phyloP scores from a whole-genome alignment of 768 basidiomycete species.

The Paxillus involutus region DNA sequence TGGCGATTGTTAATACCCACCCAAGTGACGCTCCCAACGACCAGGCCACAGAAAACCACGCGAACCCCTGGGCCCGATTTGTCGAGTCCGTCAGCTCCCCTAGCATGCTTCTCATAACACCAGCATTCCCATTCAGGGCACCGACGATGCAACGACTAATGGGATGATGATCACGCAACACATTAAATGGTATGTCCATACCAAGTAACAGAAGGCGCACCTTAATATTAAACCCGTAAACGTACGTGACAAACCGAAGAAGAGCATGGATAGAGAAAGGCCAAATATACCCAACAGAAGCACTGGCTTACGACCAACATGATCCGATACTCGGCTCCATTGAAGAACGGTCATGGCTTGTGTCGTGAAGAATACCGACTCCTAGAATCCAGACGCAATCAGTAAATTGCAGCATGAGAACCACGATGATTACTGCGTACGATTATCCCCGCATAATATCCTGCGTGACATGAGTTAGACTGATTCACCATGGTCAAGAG shows the following conservation, averaged over 20 bases:
- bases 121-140: background rate
- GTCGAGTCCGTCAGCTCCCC: slow-evolving; percentile 58
- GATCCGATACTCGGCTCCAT: slow-evolving; percentile 49
- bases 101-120: slow-evolving; percentile 61
- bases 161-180: too few species aligned
- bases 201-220: slow-evolving; percentile 25
- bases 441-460: too few species aligned
- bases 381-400: slow-evolving; percentile 25
- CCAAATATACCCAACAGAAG: slow-evolving; percentile 37
- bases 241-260: slow-evolving; percentile 62
- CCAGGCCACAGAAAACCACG: slow-evolving; percentile 31
- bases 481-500: too few species aligned
- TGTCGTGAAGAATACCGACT: slow-evolving; percentile 47
- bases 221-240: slow-evolving; percentile 58
- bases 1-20: slow-evolving; percentile 12
- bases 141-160: too few species aligned
- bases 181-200: too few species aligned
- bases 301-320: slow-evolving; percentile 45
- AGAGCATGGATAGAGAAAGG: slow-evolving; percentile 50
- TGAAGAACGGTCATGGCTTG: slow-evolving; percentile 46
- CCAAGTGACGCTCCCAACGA: slow-evolving; percentile 34
- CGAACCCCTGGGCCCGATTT: slow-evolving; percentile 28
- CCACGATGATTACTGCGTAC: too few species aligned
- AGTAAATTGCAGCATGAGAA: slow-evolving; percentile 1
- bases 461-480: too few species aligned